These are phyloP conservation scores for Populus hybrid DNA, from an alignment of 441 rosid species.

Conservation along the genomic window DNA sequence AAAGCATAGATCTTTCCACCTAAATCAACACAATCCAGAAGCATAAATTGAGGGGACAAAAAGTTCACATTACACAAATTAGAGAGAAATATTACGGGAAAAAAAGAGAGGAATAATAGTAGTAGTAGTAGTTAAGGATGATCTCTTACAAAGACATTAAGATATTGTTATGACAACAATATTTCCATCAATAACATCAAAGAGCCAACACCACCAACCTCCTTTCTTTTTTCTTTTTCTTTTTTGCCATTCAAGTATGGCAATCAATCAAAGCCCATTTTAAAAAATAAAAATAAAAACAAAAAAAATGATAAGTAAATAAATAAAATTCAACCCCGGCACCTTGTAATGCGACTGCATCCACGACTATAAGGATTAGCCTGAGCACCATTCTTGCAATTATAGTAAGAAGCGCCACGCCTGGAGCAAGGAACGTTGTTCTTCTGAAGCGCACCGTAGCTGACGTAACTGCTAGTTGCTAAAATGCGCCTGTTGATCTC, in stretches of 20 bases:
- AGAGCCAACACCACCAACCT: slow-evolving; percentile 5
- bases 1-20: slow-evolving; percentile 2
- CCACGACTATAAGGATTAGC: slow-evolving; percentile 90
- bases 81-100: not conserved
- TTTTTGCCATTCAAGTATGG: not conserved
- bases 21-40: not conserved
- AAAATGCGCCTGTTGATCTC: slow-evolving; percentile 76
- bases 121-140: slow-evolving; percentile 4
- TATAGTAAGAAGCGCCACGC: slow-evolving; percentile 94
- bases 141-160: slow-evolving; percentile 27
- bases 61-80: not conserved
- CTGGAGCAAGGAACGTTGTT: slow-evolving; percentile 90
- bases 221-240: not conserved
- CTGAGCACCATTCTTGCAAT: slow-evolving; percentile 71
- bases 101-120: not conserved
- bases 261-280: slow-evolving; percentile 9
- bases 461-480: slow-evolving; percentile 61
- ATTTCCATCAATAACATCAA: slow-evolving; percentile 19
- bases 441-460: slow-evolving; percentile 91
- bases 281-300: not conserved
- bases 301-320: not conserved
- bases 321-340: slow-evolving; percentile 54
- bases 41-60: not conserved
- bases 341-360: slow-evolving; percentile 84
- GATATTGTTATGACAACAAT: slow-evolving; percentile 15